phyloP scores from a whole-genome alignment of 31 red algal species.

The Endocladia muricata region DNA sequence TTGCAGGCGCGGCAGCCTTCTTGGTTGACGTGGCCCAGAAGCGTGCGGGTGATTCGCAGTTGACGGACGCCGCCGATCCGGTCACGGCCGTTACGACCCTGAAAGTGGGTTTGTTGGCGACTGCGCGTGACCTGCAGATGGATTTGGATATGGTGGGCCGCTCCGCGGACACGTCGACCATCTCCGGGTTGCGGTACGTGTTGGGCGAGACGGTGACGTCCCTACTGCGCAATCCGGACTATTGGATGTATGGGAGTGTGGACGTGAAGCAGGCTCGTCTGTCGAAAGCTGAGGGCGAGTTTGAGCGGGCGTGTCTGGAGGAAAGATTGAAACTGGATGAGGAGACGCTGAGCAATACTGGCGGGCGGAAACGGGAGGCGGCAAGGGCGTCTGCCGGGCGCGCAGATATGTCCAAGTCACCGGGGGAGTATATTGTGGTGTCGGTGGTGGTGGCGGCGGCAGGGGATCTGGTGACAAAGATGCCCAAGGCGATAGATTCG shows the following conservation, averaged over 20 bases:
- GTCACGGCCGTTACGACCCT: slow-evolving; percentile 32
- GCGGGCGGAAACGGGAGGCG: slow-evolving; percentile 1
- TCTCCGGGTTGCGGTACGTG: slow-evolving; percentile 51
- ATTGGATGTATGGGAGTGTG: slow-evolving; percentile 62
- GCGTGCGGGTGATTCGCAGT: background rate
- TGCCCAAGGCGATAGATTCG: slow-evolving; percentile 25
- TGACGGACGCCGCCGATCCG: slow-evolving; percentile 16
- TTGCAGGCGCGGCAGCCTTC: background rate
- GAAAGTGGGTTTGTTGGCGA: slow-evolving; percentile 75
- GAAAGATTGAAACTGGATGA: slow-evolving; percentile 62
- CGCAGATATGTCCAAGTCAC: background rate
- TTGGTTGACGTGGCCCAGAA: background rate
- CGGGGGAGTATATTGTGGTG: slow-evolving; percentile 73
- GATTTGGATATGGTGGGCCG: slow-evolving; percentile 56
- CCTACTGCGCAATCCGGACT: slow-evolving; percentile 71
- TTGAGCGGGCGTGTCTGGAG: slow-evolving; percentile 20
- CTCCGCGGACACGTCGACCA: slow-evolving; percentile 45
- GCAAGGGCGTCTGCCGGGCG: background rate
- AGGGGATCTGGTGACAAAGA: slow-evolving; percentile 6
- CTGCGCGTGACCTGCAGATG: slow-evolving; percentile 52
- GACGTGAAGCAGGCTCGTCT: background rate
- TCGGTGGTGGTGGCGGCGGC: slow-evolving; percentile 64
- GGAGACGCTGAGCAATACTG: slow-evolving; percentile 76
- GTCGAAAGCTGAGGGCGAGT: slow-evolving; percentile 28
- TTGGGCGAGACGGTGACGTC: slow-evolving; percentile 59